Conservation (phyloP, 352 stramenopile genomes). For the Globisporangium spinosum region DNA sequence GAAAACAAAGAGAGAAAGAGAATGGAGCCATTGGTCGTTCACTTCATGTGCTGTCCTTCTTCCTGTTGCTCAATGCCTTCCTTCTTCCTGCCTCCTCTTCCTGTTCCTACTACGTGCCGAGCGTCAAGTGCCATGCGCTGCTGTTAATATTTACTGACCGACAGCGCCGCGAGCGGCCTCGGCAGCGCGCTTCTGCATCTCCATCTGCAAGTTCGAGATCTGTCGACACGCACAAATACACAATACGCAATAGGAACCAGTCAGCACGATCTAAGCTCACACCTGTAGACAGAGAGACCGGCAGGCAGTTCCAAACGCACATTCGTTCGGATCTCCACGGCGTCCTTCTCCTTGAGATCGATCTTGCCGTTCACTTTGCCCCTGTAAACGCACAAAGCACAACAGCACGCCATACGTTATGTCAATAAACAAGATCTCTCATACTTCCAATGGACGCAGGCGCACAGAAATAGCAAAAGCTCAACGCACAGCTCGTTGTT, state of each 20-base stretch:
- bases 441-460: neutral
- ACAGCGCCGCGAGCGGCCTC: slow-evolving; percentile 69
- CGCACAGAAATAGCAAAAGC: neutral
- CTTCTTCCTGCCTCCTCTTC: neutral
- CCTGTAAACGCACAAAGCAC: slow-evolving; percentile 25
- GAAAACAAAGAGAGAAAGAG: neutral
- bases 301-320: slow-evolving; percentile 26
- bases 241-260: slow-evolving; percentile 4
- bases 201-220: slow-evolving; percentile 89
- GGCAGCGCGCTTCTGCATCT: slow-evolving; percentile 85
- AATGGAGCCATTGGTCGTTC: slow-evolving; percentile 2
- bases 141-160: slow-evolving; percentile 16
- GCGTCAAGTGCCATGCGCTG: neutral
- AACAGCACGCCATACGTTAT: neutral
- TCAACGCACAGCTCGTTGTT: slow-evolving; percentile 86
- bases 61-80: neutral
- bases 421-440: neutral
- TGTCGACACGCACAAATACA: slow-evolving; percentile 20
- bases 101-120: neutral
- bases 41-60: neutral
- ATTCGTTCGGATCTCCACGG: slow-evolving; percentile 83
- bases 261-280: neutral
- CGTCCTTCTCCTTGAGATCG: slow-evolving; percentile 89
- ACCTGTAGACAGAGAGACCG: neutral
- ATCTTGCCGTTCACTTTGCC: slow-evolving; percentile 87